These are phyloP conservation scores for Colletotrichum cuscutae DNA, from an alignment of 2,329 filamentous ascomycete genomes.

Conservation along the genomic window DNA sequence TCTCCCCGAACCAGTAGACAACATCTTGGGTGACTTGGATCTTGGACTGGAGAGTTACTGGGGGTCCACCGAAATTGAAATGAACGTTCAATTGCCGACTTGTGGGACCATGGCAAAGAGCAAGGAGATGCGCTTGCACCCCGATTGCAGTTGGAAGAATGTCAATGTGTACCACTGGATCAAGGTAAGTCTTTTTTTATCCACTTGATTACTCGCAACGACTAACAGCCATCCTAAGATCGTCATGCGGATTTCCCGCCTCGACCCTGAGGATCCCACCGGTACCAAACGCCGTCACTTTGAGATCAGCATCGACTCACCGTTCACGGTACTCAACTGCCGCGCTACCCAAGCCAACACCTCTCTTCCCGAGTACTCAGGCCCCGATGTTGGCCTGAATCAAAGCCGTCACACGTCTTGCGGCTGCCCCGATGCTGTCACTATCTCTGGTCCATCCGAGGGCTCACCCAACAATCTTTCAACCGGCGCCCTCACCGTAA, in stretches of 20 bases:
- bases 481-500: constrained; percentile 55
- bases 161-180: constrained; percentile 97
- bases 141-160: constrained; percentile 93
- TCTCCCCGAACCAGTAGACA: constrained; percentile 67
- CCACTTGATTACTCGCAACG: not conserved
- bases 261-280: constrained; percentile 79
- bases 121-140: constrained; percentile 74
- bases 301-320: constrained; percentile 96
- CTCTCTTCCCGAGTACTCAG: constrained; percentile 80
- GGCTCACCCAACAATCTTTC: constrained; percentile 73
- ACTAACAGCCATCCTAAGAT: constrained; percentile 67
- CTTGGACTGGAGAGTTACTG: constrained; percentile 77
- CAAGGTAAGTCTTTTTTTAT: constrained; percentile 69
- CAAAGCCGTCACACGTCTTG: constrained; percentile 60
- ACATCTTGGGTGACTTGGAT: constrained; percentile 83
- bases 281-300: constrained; percentile 84
- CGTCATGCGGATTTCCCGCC: constrained; percentile 89
- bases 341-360: constrained; percentile 93
- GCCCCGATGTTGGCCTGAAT: constrained; percentile 53
- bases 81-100: constrained; percentile 90
- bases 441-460: constrained; percentile 74
- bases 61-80: constrained; percentile 93
- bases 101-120: constrained; percentile 87
- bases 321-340: constrained; percentile 92
- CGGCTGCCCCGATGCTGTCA: constrained; percentile 65